phyloP scores from a whole-genome alignment of 257 asterid species.

The Solanum verrucosum region DNA sequence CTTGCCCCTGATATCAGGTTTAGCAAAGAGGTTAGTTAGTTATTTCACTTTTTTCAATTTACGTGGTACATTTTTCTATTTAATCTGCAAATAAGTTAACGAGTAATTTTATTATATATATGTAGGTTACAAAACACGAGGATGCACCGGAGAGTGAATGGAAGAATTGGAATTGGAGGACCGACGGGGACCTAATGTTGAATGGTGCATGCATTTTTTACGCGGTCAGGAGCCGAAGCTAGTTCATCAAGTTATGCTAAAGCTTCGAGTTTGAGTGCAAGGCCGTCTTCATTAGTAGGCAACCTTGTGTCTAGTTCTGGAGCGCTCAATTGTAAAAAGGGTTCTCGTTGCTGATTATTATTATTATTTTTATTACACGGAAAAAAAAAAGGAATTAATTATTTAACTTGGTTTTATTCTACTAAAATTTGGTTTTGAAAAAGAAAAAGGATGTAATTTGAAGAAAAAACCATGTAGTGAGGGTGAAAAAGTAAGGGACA shows the following conservation, averaged over 20 bases:
- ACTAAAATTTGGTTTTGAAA: neutral
- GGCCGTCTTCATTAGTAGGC: slow-evolving; percentile 26
- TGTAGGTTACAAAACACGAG: slow-evolving; percentile 69
- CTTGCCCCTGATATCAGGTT: slow-evolving; percentile 50
- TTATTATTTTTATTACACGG: neutral
- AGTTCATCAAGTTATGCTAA: slow-evolving; percentile 35
- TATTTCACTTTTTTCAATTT: neutral
- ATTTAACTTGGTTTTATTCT: slow-evolving; percentile 16
- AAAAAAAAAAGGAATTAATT: neutral
- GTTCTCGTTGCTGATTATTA: slow-evolving; percentile 26
- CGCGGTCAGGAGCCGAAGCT: slow-evolving; percentile 49
- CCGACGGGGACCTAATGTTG: slow-evolving; percentile 76
- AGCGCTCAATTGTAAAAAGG: slow-evolving; percentile 19
- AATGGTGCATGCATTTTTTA: slow-evolving; percentile 78
- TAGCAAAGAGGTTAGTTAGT: slow-evolving; percentile 49
- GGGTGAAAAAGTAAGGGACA: slow-evolving; percentile 19
- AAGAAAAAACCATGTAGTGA: neutral
- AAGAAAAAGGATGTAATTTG: neutral
- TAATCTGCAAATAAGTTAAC: neutral
- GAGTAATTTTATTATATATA: neutral
- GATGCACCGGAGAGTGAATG: slow-evolving; percentile 59
- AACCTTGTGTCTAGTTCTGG: slow-evolving; percentile 28
- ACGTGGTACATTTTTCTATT: neutral
- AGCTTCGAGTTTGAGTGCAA: slow-evolving; percentile 41
- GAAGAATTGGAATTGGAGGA: slow-evolving; percentile 80